phyloP scores from a whole-genome alignment of 1,284 basidiomycete species.

The Porogramme epimiltina region DNA sequence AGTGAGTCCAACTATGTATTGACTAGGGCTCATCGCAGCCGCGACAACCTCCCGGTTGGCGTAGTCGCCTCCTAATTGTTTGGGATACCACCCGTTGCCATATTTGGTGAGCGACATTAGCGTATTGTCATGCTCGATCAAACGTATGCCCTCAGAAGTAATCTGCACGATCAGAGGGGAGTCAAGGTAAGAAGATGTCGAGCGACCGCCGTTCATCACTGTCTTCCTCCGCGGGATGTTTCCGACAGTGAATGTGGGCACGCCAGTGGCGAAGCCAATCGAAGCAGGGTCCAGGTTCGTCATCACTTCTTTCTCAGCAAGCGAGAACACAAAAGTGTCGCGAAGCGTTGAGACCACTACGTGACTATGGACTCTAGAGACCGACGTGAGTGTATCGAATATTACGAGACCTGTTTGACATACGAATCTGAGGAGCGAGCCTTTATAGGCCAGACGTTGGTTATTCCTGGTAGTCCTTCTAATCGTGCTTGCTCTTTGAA shows the following conservation, averaged over 20 bases:
- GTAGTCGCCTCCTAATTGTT: slow-evolving; percentile 27
- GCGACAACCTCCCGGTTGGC: slow-evolving; percentile 58
- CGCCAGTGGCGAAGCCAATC: slow-evolving; percentile 46
- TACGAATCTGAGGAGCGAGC: slow-evolving; percentile 52
- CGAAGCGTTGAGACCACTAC: slow-evolving; percentile 60
- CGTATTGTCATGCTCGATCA: slow-evolving; percentile 54
- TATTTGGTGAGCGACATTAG: slow-evolving; percentile 35
- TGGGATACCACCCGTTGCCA: slow-evolving; percentile 36
- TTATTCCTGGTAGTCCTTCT: slow-evolving; percentile 61
- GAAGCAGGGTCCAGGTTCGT: slow-evolving; percentile 40
- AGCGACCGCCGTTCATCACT: slow-evolving; percentile 25
- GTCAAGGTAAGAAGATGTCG: slow-evolving; percentile 45
- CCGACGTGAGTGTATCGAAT: no score
- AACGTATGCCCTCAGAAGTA: slow-evolving; percentile 52
- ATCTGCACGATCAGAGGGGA: slow-evolving; percentile 73
- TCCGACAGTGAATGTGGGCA: slow-evolving; percentile 67
- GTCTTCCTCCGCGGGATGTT: slow-evolving; percentile 49
- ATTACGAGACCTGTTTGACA: background rate
- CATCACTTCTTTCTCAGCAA: slow-evolving; percentile 42
- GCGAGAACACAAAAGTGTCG: slow-evolving; percentile 52
- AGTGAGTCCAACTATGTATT: slow-evolving; percentile 66
- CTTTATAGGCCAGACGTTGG: slow-evolving; percentile 69
- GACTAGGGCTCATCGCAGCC: slow-evolving; percentile 64
- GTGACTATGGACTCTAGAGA: slow-evolving; percentile 49
- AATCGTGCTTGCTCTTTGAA: slow-evolving; percentile 69